These are phyloP conservation scores for Daedaleopsis sinensis DNA, from an alignment of 768 basidiomycete genomes.

Conservation along the genomic window DNA sequence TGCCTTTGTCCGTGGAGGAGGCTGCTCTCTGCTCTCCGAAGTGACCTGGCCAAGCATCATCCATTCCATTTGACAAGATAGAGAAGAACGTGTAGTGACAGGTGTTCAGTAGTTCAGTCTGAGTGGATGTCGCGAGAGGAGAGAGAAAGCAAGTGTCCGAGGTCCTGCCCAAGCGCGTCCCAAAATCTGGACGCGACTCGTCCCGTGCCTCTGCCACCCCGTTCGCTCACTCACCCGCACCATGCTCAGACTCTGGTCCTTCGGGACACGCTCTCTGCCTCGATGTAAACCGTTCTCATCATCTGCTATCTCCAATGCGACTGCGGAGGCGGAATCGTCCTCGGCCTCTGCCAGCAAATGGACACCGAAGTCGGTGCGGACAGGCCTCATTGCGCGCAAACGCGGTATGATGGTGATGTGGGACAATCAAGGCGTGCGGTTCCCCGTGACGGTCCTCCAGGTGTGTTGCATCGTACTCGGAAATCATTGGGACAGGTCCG, in stretches of 20 bases:
- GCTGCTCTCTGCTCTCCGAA: conserved; percentile 42
- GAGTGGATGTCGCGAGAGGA: neutral
- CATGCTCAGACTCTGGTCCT: conserved; percentile 59
- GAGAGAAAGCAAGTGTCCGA: conserved; percentile 13
- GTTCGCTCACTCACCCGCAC: conserved; percentile 9
- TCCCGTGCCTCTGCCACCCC: conserved; percentile 5
- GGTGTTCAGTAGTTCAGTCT: neutral
- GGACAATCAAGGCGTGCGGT: conserved; percentile 84
- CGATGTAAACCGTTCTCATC: conserved; percentile 48
- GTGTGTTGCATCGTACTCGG: conserved; percentile 41
- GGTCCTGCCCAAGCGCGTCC: conserved; percentile 17
- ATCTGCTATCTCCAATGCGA: conserved; percentile 38
- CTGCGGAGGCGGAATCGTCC: conserved; percentile 34
- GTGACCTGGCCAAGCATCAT: conserved; percentile 62
- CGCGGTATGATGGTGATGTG: conserved; percentile 95
- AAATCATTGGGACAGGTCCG: neutral
- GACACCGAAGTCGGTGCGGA: conserved; percentile 84
- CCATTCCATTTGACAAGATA: conserved; percentile 66
- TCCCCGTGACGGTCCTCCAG: conserved; percentile 95
- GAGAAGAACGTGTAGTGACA: neutral
- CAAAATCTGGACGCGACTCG: conserved; percentile 20
- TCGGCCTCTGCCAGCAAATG: conserved; percentile 56
- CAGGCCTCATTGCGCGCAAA: conserved; percentile 92
- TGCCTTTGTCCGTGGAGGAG: conserved; percentile 26
- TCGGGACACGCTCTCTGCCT: conserved; percentile 41